Conservation (phyloP, 192 early-diverging fungal genomes). For the Linnemannia elongata region DNA sequence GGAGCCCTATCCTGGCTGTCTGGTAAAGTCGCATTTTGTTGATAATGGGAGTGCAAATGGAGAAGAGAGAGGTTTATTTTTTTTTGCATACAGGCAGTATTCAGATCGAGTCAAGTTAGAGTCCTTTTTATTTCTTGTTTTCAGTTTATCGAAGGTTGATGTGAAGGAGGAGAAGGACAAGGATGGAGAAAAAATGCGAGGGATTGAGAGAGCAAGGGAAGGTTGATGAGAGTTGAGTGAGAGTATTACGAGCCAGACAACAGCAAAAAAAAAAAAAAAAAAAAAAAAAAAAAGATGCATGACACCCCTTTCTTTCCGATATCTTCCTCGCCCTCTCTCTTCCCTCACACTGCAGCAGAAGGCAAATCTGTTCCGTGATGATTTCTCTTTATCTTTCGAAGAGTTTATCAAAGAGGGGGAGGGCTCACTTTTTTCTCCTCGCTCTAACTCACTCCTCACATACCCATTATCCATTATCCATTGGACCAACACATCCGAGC, state of each 20-base stretch:
- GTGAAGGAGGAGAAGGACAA: neutral
- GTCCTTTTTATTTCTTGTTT: neutral
- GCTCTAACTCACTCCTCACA: neutral
- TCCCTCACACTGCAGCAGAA: neutral
- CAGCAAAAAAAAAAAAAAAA: neutral
- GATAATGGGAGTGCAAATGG: neutral
- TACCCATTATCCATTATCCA: neutral
- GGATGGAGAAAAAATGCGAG: neutral
- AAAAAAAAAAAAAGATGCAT: constrained; percentile 8
- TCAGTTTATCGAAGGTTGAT: neutral
- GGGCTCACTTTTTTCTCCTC: neutral
- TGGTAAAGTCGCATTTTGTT: neutral
- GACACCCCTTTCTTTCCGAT: constrained; percentile 17
- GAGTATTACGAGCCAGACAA: neutral
- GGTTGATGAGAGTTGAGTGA: neutral
- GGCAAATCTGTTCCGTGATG: neutral
- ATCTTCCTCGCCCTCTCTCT: constrained; percentile 5
- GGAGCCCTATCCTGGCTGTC: neutral
- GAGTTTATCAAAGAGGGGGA: neutral
- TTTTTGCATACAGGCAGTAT: neutral
- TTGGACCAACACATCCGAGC: neutral
- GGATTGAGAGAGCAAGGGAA: neutral
- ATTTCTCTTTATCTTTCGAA: neutral
- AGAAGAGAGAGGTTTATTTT: neutral
- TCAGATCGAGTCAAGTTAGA: constrained; percentile 5